phyloP scores from a whole-genome alignment of 1,139 yeast species.

The Blastobotrys petasosporus region DNA sequence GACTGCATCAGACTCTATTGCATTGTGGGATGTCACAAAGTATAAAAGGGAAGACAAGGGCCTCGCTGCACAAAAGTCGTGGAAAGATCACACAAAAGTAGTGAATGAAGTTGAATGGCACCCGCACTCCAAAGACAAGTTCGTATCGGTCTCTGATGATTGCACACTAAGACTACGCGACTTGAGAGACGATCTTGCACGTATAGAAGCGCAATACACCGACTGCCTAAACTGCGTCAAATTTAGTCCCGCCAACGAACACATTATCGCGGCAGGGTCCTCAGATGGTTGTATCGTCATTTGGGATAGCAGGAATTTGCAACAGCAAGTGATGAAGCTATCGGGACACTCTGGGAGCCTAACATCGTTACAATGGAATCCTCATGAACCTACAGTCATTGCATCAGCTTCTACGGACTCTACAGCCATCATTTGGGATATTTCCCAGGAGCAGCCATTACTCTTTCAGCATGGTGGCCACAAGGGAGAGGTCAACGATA shows the following conservation, averaged over 20 bases:
- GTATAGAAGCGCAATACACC: constrained; percentile 23
- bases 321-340: constrained; percentile 48
- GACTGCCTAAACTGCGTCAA: constrained; percentile 59
- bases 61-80: constrained; percentile 14
- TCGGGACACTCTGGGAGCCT: constrained; percentile 9
- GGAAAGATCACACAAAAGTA: constrained; percentile 16
- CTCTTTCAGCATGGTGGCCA: constrained; percentile 85
- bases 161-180: constrained; percentile 63
- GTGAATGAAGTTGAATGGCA: constrained; percentile 46
- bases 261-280: constrained; percentile 65
- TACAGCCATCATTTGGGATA: constrained; percentile 65
- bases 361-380: constrained; percentile 58
- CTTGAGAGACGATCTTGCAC: constrained; percentile 35
- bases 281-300: constrained; percentile 51
- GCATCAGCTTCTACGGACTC: constrained; percentile 74
- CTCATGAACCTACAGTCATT: constrained; percentile 49
- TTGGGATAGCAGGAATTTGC: constrained; percentile 60
- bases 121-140: constrained; percentile 40
- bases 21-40: constrained; percentile 58
- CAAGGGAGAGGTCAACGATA: constrained; percentile 77
- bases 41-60: constrained; percentile 16
- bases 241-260: constrained; percentile 52
- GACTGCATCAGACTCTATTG: constrained; percentile 62
- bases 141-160: constrained; percentile 75
- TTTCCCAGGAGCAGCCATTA: constrained; percentile 36